Percentiles rank a stretch among this genome's conserved stretches.
Conservation (phyloP, 495 filamentous ascomycete species). For the Haplographium delicatum region DNA sequence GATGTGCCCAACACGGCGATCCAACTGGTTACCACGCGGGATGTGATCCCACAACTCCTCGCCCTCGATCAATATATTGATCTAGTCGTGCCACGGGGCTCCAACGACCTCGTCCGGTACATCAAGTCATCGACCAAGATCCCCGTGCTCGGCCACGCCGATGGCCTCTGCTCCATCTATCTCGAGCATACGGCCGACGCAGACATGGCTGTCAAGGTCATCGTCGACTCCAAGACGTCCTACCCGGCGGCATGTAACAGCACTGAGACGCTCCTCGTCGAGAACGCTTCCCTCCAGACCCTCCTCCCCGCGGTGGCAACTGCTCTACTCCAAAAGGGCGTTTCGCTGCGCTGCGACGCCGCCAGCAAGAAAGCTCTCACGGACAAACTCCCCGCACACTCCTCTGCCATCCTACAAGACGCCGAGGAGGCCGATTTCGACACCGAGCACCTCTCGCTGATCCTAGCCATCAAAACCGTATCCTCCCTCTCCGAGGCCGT, state of each 20-base stretch:
- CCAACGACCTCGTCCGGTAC: conserved; percentile 86
- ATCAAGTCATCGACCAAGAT: conserved; percentile 90
- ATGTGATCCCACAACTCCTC: conserved; percentile 79
- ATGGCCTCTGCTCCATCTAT: conserved; percentile 89
- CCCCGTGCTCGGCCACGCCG: conserved; percentile 93
- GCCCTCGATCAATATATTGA: conserved; percentile 82
- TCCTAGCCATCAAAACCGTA: conserved; percentile 80
- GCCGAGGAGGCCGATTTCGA: conserved; percentile 66
- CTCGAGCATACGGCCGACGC: conserved; percentile 73
- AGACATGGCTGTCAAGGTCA: conserved; percentile 65
- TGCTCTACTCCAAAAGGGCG: conserved; percentile 68
- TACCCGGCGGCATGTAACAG: conserved; percentile 98
- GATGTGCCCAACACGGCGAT: conserved; percentile 78
- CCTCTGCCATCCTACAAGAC: conserved; percentile 46
- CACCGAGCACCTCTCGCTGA: conserved; percentile 86
- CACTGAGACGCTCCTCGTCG: conserved; percentile 82
- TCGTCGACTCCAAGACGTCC: conserved; percentile 86
- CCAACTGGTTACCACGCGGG: conserved; percentile 87
- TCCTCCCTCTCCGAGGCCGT: conserved; percentile 63
- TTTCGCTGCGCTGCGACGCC: conserved; percentile 78
- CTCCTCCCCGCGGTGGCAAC: conserved; percentile 66
- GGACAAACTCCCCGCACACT: conserved; percentile 28
- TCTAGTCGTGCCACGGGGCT: conserved; percentile 89
- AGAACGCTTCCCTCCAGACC: conserved; percentile 61
- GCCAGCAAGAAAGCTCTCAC: conserved; percentile 56